Conservation (phyloP, 225 moss, liverwort and hornwort species). For the Marchantia paleacea region DNA sequence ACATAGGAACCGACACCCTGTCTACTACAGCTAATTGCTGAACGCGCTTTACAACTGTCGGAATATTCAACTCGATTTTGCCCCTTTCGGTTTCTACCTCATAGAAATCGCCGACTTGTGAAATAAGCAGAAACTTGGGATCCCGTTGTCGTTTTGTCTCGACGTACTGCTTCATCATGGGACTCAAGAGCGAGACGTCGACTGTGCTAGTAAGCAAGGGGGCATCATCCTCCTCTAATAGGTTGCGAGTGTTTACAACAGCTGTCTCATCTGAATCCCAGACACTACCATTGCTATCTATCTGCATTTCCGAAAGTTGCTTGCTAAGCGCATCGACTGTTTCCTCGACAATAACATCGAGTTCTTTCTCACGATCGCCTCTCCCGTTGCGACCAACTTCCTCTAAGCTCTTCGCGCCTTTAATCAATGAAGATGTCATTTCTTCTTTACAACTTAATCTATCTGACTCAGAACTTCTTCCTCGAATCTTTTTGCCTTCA, state of each 20-base stretch:
- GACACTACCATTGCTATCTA: neutral
- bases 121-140: conserved; percentile 59
- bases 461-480: neutral
- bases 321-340: neutral
- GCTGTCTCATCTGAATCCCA: neutral
- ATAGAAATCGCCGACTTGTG: conserved; percentile 64
- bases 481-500: neutral
- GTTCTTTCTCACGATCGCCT: neutral
- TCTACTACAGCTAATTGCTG: neutral
- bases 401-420: neutral
- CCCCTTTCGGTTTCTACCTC: conserved; percentile 41
- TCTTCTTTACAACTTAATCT: neutral
- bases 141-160: conserved; percentile 63
- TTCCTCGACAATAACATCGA: neutral
- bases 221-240: neutral
- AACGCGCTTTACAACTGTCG: neutral
- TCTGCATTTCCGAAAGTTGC: neutral
- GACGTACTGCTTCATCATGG: conserved; percentile 76
- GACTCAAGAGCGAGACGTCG: conserved; percentile 55
- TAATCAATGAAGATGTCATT: neutral
- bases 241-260: neutral
- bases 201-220: conserved; percentile 51
- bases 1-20: neutral
- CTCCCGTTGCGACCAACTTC: neutral
- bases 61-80: neutral